A percentile compares a stretch with the other conserved stretches of the same genome.
These are phyloP conservation scores for Rhodotorula sp. DNA, from an alignment of 1,284 basidiomycete genomes.

Conservation along the genomic window DNA sequence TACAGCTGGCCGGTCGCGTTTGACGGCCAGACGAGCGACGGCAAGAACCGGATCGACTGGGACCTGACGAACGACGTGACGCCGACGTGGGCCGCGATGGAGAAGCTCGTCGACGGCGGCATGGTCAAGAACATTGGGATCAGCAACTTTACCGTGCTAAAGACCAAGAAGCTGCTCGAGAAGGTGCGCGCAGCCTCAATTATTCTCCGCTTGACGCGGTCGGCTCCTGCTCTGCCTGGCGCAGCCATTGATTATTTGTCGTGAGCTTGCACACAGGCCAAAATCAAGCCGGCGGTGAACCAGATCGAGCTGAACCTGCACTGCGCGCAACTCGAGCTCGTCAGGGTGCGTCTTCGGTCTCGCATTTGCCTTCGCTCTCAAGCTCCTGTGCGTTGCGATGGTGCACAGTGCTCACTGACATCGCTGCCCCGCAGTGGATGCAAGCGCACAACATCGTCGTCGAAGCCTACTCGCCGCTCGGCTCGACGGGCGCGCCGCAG, in stretches of 20 bases:
- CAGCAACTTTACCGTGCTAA: conserved; percentile 65
- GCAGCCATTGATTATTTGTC: not conserved
- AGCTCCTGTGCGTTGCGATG: conserved; percentile 52
- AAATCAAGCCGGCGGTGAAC: conserved; percentile 65
- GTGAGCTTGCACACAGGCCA: conserved; percentile 20
- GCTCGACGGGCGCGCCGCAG: conserved; percentile 67
- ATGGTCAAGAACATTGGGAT: conserved; percentile 66
- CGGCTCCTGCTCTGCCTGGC: not conserved
- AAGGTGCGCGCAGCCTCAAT: conserved; percentile 50
- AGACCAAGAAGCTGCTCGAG: conserved; percentile 70
- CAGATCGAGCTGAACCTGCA: conserved; percentile 81
- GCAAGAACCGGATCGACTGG: conserved; percentile 59
- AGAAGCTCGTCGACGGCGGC: conserved; percentile 57
- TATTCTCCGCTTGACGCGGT: not conserved
- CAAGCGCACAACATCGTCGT: conserved; percentile 68
- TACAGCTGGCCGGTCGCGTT: conserved; percentile 45
- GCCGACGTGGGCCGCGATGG: conserved; percentile 64
- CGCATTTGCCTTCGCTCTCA: not conserved
- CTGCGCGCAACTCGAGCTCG: conserved; percentile 77
- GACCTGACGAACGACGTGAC: conserved; percentile 59
- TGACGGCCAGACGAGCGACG: conserved; percentile 50
- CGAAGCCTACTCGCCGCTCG: conserved; percentile 81
- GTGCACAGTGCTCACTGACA: conserved; percentile 65
- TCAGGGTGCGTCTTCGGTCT: conserved; percentile 51
- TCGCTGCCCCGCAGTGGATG: conserved; percentile 57